A percentile compares a stretch with the other conserved stretches of the same genome.
Evolutionary conservation across 129 eudicot species (phyloP).

Genomic region (Arctium lappa): DNA sequence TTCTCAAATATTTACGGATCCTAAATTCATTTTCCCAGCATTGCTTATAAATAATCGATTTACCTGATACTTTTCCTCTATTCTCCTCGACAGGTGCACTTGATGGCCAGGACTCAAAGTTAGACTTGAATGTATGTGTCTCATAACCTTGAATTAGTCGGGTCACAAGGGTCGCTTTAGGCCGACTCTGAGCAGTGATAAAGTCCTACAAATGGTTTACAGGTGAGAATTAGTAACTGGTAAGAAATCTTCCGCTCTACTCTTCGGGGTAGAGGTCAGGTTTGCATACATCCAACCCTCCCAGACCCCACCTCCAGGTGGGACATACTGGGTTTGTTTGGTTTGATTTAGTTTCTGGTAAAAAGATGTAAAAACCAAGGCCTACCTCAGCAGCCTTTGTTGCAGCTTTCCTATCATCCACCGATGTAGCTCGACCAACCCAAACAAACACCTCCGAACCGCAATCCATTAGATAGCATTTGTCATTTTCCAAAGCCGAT

Average conservation of each 20-base stretch:
- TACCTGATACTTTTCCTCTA: constrained; percentile 98
- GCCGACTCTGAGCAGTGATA: constrained; percentile 69
- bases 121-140: constrained; percentile 82
- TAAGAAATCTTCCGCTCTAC: not conserved
- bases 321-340: not conserved
- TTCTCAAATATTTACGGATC: not conserved
- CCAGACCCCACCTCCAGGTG: too few relatives aligned
- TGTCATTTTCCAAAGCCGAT: constrained; percentile 72
- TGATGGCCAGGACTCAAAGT: constrained; percentile 98
- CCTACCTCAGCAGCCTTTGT: constrained; percentile 79
- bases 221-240: constrained; percentile 10
- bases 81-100: constrained; percentile 84
- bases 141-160: constrained; percentile 96
- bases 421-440: constrained; percentile 93
- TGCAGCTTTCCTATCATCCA: constrained; percentile 91
- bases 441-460: constrained; percentile 91
- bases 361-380: not conserved
- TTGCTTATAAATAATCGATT: not conserved
- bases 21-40: not conserved
- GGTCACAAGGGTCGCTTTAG: constrained; percentile 83
- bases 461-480: constrained; percentile 86
- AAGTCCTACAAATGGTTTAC: constrained; percentile 56
- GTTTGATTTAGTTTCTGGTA: not conserved
- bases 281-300: too few relatives aligned
- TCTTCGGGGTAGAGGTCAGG: too few relatives aligned